These are phyloP conservation scores for Fraxinus xanthoxyloides DNA, from an alignment of 305 asterid species.

Conservation along the genomic window DNA sequence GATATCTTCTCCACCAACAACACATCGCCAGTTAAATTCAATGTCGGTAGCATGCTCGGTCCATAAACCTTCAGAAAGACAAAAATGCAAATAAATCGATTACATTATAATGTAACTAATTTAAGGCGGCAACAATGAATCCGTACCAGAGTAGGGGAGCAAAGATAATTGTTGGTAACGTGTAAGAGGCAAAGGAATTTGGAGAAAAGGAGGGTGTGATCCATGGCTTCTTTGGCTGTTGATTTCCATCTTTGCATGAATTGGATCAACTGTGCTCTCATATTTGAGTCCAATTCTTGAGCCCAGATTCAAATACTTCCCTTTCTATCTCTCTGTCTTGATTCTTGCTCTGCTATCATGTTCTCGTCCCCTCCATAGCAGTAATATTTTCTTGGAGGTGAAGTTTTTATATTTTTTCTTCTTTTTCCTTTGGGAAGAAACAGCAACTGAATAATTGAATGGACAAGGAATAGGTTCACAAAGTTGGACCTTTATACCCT, in stretches of 20 bases:
- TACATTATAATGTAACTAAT: not conserved
- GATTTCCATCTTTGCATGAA: slow-evolving; percentile 46
- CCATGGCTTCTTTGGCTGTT: slow-evolving; percentile 49
- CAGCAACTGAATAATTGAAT: not conserved
- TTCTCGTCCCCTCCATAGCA: not conserved
- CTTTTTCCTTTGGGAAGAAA: not conserved
- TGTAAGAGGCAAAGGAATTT: slow-evolving; percentile 71
- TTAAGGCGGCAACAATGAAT: not conserved
- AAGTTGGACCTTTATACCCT: not conserved
- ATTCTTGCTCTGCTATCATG: not conserved
- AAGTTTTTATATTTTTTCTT: not conserved
- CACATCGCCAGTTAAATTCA: slow-evolving; percentile 88
- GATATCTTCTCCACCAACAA: slow-evolving; percentile 72
- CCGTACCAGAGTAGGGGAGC: slow-evolving; percentile 61
- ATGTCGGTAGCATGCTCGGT: slow-evolving; percentile 90
- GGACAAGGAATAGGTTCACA: not conserved
- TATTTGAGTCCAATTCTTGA: slow-evolving; percentile 24
- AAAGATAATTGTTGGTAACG: slow-evolving; percentile 58
- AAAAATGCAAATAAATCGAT: not conserved
- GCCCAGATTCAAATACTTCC: not conserved
- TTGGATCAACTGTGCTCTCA: slow-evolving; percentile 42
- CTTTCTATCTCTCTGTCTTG: not conserved
- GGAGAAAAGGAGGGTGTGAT: slow-evolving; percentile 48
- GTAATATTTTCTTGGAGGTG: not conserved
- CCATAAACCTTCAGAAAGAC: slow-evolving; percentile 66